phyloP scores from a whole-genome alignment of 441 rosid genomes.

The Euphorbia celastroides region DNA sequence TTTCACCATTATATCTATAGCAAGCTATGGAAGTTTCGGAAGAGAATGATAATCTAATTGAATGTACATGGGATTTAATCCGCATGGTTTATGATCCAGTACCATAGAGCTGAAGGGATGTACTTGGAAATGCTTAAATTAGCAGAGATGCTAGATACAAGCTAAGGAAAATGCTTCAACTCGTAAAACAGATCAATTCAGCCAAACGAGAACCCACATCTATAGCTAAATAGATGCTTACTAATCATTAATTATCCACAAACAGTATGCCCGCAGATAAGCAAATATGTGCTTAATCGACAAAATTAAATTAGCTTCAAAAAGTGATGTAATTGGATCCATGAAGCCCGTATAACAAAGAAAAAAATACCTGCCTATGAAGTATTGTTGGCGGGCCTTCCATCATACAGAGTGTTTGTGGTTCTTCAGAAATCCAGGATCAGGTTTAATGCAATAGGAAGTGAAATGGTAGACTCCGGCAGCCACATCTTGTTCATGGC shows the following conservation, averaged over 20 bases:
- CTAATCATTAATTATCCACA: constrained; percentile 8
- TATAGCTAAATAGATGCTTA: neutral
- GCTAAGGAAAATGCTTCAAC: constrained; percentile 4
- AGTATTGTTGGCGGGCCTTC: constrained; percentile 28
- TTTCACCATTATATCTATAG: constrained; percentile 9
- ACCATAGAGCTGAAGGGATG: constrained; percentile 4
- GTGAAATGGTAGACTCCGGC: constrained; percentile 23
- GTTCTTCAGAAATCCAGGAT: constrained; percentile 24
- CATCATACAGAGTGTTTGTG: constrained; percentile 28
- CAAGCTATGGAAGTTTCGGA: neutral
- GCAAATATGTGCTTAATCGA: constrained; percentile 12
- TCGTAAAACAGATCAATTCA: constrained; percentile 3
- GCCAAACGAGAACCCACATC: neutral
- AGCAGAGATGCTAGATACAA: constrained; percentile 2
- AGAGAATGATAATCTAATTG: constrained; percentile 2
- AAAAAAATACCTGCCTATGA: constrained; percentile 60
- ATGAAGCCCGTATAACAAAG: constrained; percentile 30
- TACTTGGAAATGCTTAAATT: neutral
- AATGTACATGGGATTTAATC: neutral
- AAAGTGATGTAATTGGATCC: constrained; percentile 24
- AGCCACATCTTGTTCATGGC: constrained; percentile 16
- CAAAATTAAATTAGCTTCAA: constrained; percentile 11
- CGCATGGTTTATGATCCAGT: constrained; percentile 8
- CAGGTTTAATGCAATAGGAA: constrained; percentile 24
- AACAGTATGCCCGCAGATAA: constrained; percentile 17